Evolutionary conservation across 495 filamentous ascomycete species (phyloP), one percentile per base, ranked within the genome.

Genomic region (Durotheca rogersii): DNA sequence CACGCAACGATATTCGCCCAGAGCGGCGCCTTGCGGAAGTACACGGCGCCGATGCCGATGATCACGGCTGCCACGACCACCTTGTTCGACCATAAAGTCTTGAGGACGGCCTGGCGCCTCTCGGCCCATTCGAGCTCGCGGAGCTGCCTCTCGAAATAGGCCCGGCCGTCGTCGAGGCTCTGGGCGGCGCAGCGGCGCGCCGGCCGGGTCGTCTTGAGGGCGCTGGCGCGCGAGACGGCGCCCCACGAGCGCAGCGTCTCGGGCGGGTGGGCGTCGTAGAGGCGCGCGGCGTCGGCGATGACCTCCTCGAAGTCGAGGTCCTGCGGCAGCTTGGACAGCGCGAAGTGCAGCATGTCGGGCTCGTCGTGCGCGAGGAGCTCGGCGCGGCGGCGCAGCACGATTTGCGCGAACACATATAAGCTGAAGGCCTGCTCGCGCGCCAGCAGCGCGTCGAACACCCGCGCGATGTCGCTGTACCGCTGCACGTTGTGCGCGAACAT

Each of bases 401-500:
- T 90, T 58, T 89, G 85, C 12, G 90, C 89, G 68, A 95, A 96
- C 19, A 97, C 75, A 67, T 98, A 98, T 11, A 97, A 74, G 17
- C 85, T 81, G 51, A 96, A 89, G 27, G 86, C 85, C 6, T 91
- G 87, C 65, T 92, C 90, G 42, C 79, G 77, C 4, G 94, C 89
- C 9, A 98, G 72, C 6, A 98, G 72, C 43, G 88, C 90, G 68
- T 98, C 93, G 64, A 96, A 98, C 0, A 98, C 72, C 17, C 93
- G 80, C 9, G 92, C 79, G 61, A 76, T 96, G 51, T 89, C 85
- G 51, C 82, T 82, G 65, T 94, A 95, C 36, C 85, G 87, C 67
- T 92, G 82, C 47, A 98, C 90, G 62, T 96, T 89, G 67, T 98
- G 93, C 20, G 93, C 90, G 68, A 96, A 98, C 62, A 98, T 80